Base-by-base conservation (phyloP, 768 basidiomycete species). In the Phanerodontia chrysosporium region DNA sequence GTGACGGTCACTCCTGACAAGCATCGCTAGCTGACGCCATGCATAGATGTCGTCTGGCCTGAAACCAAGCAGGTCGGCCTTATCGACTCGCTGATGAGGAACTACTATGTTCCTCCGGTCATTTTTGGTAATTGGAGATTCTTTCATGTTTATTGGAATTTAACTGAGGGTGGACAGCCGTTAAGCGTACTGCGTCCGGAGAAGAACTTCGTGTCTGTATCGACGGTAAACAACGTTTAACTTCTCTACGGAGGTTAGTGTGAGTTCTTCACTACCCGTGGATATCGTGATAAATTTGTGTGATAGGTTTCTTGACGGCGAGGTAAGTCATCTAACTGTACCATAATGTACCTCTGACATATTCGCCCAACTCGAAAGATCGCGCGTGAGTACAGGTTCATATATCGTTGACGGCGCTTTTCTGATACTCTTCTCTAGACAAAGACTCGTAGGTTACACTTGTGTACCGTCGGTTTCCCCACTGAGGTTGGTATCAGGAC, bases 171-270 rank as follows among this genome's bases (percentile, higher is more conserved):
- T 53, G 21, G n/a, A 21, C 25, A 53, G 52, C 52, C 13, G n/a
- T 30, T 21, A 53, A 53, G 21, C 35, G 24, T 24, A 29, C n/a
- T 18, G 70, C 75, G 2, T 76, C 83, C 32, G 80, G 78, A 3
- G 68, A 66, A 7, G 80, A 82, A 61, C 64, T 66, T 21, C 76
- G 80, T 22, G 76, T 76, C 0, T 88, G 86, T 60, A 86, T 87
- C 14, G 88, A 89, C 61, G 87, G 87, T n/a, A 89, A 89, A 66
- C 87, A 89, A 62, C 76, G 87, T 30, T 67, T 89, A 60, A 87
- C 87, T 0, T 87, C 87, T 0, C 81, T 89, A 27, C 75, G 78
- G 61, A 76, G 78, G 86, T 87, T 63, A 56, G 60, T 45, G 44
- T 29, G 22, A 7, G 44, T 54, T 52, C 44, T 9, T 28, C 10